A percentile compares a stretch with the other conserved stretches of the same genome.
Conservation (phyloP, 169 alveolate genomes). For the Plasmodium billcollinsi region DNA sequence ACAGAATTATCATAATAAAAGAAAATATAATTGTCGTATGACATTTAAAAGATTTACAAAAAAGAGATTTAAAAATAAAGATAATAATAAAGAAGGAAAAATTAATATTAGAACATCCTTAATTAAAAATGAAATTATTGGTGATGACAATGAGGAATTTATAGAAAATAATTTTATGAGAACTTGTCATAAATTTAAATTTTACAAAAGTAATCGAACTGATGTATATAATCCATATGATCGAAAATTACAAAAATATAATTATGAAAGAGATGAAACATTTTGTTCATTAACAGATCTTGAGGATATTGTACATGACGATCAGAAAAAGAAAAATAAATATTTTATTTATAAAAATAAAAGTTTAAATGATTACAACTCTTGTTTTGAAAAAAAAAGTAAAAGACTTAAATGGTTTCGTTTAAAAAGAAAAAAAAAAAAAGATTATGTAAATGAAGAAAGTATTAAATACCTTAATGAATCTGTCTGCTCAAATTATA, state of each 20-base stretch:
- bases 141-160: slow-evolving; percentile 66
- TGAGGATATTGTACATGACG: slow-evolving; percentile 37
- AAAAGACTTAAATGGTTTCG: slow-evolving; percentile 63
- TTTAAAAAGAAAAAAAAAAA: slow-evolving; percentile 63
- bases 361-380: slow-evolving; percentile 69
- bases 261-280: slow-evolving; percentile 55
- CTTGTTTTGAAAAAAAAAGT: slow-evolving; percentile 45
- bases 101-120: slow-evolving; percentile 81
- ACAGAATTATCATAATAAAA: slow-evolving; percentile 40
- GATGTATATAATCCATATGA: slow-evolving; percentile 33
- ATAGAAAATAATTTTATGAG: slow-evolving; percentile 50
- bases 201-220: slow-evolving; percentile 16
- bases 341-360: slow-evolving; percentile 68
- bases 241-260: slow-evolving; percentile 43
- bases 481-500: slow-evolving; percentile 73
- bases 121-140: slow-evolving; percentile 78
- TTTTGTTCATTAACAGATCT: slow-evolving; percentile 64
- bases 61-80: slow-evolving; percentile 47
- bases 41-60: slow-evolving; percentile 50
- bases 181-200: slow-evolving; percentile 38
- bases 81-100: slow-evolving; percentile 72
- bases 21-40: slow-evolving; percentile 68
- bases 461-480: slow-evolving; percentile 59
- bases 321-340: slow-evolving; percentile 24
- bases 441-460: slow-evolving; percentile 35